Conservation (phyloP, 129 eudicot species). For the Glebionis coronaria region DNA sequence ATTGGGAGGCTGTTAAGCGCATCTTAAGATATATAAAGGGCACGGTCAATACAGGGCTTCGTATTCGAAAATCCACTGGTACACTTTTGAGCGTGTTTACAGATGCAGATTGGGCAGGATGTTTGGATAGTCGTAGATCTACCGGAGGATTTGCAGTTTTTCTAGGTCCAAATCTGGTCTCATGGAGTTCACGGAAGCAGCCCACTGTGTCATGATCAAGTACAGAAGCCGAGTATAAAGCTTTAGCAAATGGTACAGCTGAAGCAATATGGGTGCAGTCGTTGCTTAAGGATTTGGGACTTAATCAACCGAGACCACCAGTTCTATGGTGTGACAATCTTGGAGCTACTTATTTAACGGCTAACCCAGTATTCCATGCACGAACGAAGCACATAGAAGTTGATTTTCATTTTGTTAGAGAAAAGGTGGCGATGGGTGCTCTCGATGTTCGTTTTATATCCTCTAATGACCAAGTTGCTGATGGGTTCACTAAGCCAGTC, state of each 20-base stretch:
- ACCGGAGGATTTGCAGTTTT: slow-evolving; percentile 3
- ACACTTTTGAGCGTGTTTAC: background rate
- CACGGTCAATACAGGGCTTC: background rate
- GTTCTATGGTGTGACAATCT: background rate
- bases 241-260: slow-evolving; percentile 3
- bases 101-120: background rate
- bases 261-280: background rate
- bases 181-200: slow-evolving; percentile 6
- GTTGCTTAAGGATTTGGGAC: slow-evolving; percentile 3
- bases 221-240: background rate
- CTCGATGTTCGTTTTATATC: slow-evolving; percentile 4
- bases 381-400: background rate
- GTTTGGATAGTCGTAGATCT: background rate
- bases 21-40: background rate
- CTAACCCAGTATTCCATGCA: background rate
- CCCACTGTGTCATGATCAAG: slow-evolving; percentile 10
- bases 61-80: background rate
- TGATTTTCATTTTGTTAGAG: background rate
- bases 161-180: background rate
- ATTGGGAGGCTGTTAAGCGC: background rate
- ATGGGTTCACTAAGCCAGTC: too few relatives aligned
- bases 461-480: too few relatives aligned
- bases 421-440: slow-evolving; percentile 5
- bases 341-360: background rate
- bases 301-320: background rate